Evolutionary conservation across 768 basidiomycete species (phyloP), one percentile per base, ranked within the genome.

Genomic region (Epithele typhae): DNA sequence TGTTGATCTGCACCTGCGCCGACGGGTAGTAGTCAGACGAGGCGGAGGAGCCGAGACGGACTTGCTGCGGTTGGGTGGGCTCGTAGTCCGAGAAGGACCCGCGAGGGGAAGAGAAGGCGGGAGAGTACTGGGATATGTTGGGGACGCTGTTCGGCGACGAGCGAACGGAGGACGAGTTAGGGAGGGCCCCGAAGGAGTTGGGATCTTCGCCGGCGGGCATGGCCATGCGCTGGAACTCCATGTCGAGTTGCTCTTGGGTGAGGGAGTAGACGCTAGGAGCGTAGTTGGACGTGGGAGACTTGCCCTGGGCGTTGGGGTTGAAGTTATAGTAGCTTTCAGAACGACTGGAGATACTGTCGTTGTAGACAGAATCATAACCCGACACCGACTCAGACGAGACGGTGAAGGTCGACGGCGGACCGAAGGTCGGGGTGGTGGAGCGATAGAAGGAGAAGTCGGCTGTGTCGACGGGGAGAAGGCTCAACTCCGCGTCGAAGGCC

Each of bases 361-460:
- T 47, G 57, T 61, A 78, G 60, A 84, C 82, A 70, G 81, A 84
- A 52, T 79, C 75, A 51, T 60, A 63, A 37, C 50, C 59, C 45
- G 59, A 63, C 52, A 56, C 61, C 48, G 85, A 87, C 65, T 89
- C 86, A 52, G 84, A 82, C 34, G 85, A 87, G 53, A 78, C 78
- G 51, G 89, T 88, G 64, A 91, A 81, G 54, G 82, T 76, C 45
- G 89, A 91, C 40, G 80, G 83, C 48, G 87, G 83, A 52, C 84
- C 84, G 65, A 75, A 75, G 40, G 75, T 78, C 58, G 81, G 76
- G 40, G 79, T 77, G 59, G 78, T 78, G 46, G 79, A 72, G 64
- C 82, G 75, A 54, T 82, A 71, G 68, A 76, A 76, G 55, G 75
- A 71, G 71, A 82, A 86, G 44, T 56, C 53, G 46, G 47, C 75